Conservation (phyloP, 1,139 yeast genomes). For the Geotrichum australiense region DNA sequence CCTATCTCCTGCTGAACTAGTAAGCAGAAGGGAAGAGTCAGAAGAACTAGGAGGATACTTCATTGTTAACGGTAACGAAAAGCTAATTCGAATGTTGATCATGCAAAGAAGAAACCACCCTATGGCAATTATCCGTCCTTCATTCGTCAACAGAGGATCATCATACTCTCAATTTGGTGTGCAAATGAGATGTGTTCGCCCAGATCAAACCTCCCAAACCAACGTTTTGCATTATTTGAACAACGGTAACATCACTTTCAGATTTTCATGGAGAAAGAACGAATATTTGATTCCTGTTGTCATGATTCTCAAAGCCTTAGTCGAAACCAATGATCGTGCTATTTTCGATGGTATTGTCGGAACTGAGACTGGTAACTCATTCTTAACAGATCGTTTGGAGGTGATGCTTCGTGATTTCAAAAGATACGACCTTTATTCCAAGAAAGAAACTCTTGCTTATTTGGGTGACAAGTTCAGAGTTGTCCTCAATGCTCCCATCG, state of each 20-base stretch:
- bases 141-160: constrained; percentile 91
- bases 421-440: constrained; percentile 66
- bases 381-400: constrained; percentile 96
- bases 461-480: constrained; percentile 94
- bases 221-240: constrained; percentile 90
- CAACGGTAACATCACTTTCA: constrained; percentile 93
- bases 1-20: constrained; percentile 74
- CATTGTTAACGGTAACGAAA: constrained; percentile 95
- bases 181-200: constrained; percentile 89
- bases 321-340: constrained; percentile 88
- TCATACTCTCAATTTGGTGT: constrained; percentile 85
- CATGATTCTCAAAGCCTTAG: constrained; percentile 84
- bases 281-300: constrained; percentile 91
- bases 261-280: constrained; percentile 95
- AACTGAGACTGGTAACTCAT: constrained; percentile 75
- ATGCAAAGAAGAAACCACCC: constrained; percentile 97
- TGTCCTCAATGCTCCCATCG: constrained; percentile 84
- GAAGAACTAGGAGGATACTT: constrained; percentile 98
- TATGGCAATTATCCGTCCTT: constrained; percentile 94
- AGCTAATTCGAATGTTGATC: constrained; percentile 91
- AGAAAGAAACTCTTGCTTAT: constrained; percentile 83
- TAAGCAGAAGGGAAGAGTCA: constrained; percentile 74
- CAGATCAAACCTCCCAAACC: constrained; percentile 96
- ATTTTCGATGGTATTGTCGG: constrained; percentile 96
- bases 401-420: constrained; percentile 83